Evolutionary conservation across 106 monocot genomes (phyloP).

Genomic region (Dendrobium officinale): DNA sequence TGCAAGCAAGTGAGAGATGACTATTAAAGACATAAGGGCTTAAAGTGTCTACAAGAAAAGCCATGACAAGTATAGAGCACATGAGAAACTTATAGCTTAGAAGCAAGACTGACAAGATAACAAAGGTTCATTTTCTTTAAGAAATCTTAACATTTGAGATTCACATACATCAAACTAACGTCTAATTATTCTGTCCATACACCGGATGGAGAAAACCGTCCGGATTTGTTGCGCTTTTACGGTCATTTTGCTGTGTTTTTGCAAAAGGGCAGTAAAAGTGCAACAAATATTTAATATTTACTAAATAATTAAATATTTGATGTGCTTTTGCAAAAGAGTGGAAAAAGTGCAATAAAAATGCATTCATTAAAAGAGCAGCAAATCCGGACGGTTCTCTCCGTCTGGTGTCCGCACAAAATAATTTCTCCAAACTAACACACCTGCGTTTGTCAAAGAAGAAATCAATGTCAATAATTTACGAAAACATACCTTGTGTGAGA

Average conservation of each 20-base stretch:
- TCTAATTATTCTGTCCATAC: no score
- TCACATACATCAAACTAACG: neutral
- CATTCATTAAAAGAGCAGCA: no score
- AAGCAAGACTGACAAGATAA: neutral
- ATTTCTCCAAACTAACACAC: neutral
- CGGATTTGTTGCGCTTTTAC: no score
- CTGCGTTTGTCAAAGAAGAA: neutral
- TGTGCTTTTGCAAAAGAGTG: no score
- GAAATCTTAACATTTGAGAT: neutral
- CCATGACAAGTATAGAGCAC: neutral
- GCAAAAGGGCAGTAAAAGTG: no score
- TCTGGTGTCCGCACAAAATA: no score
- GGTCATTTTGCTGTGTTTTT: no score
- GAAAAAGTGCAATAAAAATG: no score
- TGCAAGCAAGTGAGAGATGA: constrained; percentile 9
- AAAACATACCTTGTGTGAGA: constrained; percentile 3
- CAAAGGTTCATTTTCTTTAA: neutral
- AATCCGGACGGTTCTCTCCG: no score
- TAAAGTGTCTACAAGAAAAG: neutral
- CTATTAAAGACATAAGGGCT: neutral
- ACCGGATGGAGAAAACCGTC: no score
- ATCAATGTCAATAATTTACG: neutral
- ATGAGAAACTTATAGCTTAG: neutral
- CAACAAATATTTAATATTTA: no score
- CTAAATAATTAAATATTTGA: no score